Conservation (phyloP, 2,329 filamentous ascomycete species). For the Aspergillus sclerotialis region DNA sequence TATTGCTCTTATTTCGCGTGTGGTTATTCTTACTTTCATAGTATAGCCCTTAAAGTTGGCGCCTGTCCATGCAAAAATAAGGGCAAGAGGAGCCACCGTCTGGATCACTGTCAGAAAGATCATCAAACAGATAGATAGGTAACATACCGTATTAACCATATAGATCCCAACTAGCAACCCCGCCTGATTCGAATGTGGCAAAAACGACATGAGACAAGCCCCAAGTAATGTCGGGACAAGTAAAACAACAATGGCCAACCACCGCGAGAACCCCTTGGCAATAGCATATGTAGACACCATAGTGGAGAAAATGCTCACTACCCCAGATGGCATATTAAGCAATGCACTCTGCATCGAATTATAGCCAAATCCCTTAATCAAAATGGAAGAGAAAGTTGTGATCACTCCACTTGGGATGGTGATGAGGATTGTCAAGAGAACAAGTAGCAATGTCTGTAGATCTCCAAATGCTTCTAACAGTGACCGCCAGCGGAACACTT, state of each 20-base stretch:
- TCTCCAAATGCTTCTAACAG: constrained; percentile 14
- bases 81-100: constrained; percentile 35
- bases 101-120: constrained; percentile 15
- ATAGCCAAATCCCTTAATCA: constrained; percentile 38
- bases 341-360: constrained; percentile 35
- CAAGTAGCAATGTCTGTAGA: constrained; percentile 15
- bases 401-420: constrained; percentile 39
- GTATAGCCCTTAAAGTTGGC: constrained; percentile 44
- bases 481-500: constrained; percentile 16
- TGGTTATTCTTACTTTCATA: constrained; percentile 19
- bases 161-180: constrained; percentile 39
- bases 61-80: constrained; percentile 39
- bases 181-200: constrained; percentile 29
- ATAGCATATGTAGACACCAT: constrained; percentile 34
- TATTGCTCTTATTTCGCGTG: not conserved
- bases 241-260: constrained; percentile 34
- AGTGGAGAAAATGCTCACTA: constrained; percentile 32
- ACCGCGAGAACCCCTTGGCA: constrained; percentile 32
- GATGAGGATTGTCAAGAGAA: constrained; percentile 25
- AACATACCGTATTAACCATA: constrained; percentile 22
- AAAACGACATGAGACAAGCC: constrained; percentile 31
- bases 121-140: not conserved
- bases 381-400: constrained; percentile 38
- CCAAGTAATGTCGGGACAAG: constrained; percentile 41
- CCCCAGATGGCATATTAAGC: constrained; percentile 40